phyloP scores from a whole-genome alignment of 2,329 filamentous ascomycete genomes.

The Aureobasidium zeae region DNA sequence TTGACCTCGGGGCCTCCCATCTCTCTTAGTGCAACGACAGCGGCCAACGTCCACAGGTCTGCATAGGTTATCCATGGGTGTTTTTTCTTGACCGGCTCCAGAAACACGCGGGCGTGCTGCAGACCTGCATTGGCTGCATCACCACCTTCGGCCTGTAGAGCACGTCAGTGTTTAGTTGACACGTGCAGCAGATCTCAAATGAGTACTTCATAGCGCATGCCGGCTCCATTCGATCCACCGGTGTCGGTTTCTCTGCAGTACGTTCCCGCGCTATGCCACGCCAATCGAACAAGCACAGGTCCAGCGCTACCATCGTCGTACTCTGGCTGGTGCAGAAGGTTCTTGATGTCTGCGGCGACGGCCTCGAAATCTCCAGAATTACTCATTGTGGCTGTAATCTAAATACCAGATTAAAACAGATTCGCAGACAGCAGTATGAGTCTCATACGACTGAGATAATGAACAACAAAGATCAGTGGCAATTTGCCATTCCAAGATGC shows the following conservation, averaged over 20 bases:
- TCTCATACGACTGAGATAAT: too few species aligned
- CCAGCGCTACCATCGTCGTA: constrained; percentile 58
- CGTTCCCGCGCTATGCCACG: constrained; percentile 57
- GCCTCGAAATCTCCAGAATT: constrained; percentile 20
- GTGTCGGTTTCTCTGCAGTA: constrained; percentile 52
- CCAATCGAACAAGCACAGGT: constrained; percentile 54
- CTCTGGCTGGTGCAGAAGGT: constrained; percentile 40
- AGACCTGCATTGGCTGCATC: constrained; percentile 58
- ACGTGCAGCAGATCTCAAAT: too few species aligned
- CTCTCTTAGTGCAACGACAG: constrained; percentile 48
- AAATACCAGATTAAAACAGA: too few species aligned
- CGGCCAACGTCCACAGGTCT: constrained; percentile 56
- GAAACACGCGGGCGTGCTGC: constrained; percentile 53
- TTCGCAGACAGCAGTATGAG: too few species aligned
- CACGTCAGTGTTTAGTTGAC: not conserved
- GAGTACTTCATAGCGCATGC: constrained; percentile 51
- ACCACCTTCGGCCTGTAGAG: constrained; percentile 44
- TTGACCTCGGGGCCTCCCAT: constrained; percentile 51
- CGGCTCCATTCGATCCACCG: constrained; percentile 55
- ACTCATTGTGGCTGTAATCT: constrained; percentile 15
- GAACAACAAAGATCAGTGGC: too few species aligned
- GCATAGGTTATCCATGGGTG: constrained; percentile 58
- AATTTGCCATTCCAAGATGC: not conserved
- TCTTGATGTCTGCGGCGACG: constrained; percentile 20
- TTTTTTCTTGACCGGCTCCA: constrained; percentile 51